phyloP scores from a whole-genome alignment of 2,329 filamentous ascomycete genomes.

The Intubia oerlemansii region DNA sequence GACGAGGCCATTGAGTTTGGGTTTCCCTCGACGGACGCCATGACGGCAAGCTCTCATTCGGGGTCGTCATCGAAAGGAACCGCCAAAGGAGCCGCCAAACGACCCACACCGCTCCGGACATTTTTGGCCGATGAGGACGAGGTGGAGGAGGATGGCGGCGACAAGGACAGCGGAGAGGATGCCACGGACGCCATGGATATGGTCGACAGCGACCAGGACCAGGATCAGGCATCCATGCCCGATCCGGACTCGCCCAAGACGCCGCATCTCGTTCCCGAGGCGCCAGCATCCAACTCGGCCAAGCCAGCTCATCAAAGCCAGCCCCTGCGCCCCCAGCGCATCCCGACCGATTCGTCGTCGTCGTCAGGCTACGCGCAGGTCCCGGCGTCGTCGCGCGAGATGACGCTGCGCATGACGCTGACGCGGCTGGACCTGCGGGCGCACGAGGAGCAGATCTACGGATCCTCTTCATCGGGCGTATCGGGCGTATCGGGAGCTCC shows the following conservation, averaged over 20 bases:
- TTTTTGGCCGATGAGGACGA: conserved; percentile 5
- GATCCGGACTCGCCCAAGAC: conserved; percentile 40
- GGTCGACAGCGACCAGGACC: conserved; percentile 24
- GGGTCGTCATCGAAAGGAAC: not conserved
- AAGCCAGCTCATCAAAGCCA: conserved; percentile 1
- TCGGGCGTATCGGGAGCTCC: too few species aligned
- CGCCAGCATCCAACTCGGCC: too few species aligned
- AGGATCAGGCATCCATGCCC: conserved; percentile 24
- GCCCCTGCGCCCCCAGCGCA: conserved; percentile 7
- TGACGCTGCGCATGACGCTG: conserved; percentile 91
- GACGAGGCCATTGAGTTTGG: conserved; percentile 90
- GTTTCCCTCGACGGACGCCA: conserved; percentile 44
- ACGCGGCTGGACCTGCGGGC: conserved; percentile 73
- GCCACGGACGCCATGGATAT: conserved; percentile 25
- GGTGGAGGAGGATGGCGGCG: too few species aligned
- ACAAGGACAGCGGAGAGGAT: conserved; percentile 14
- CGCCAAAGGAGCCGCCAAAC: not conserved
- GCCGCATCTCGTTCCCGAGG: conserved; percentile 23
- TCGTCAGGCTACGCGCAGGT: too few species aligned
- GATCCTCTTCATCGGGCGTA: too few species aligned
- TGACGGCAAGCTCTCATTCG: conserved; percentile 7
- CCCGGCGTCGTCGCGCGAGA: conserved; percentile 48
- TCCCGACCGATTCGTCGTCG: conserved; percentile 1
- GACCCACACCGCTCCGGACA: conserved; percentile 1
- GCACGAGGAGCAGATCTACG: conserved; percentile 50